Base-by-base conservation (phyloP, 192 early-diverging fungal species). In the Irineochytrium annulatum region DNA sequence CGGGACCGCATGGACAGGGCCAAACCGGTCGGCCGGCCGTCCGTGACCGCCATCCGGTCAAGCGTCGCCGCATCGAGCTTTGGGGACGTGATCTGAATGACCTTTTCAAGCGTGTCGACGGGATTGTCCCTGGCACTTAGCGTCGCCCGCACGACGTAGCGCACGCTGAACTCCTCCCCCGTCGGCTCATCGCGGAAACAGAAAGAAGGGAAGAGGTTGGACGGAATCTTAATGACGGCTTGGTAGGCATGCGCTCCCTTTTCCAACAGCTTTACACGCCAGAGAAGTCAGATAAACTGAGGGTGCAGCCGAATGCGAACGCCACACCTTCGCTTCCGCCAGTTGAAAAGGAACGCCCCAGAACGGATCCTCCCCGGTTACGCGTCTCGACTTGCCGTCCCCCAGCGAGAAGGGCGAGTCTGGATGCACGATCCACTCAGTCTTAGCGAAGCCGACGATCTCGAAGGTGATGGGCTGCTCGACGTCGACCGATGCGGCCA, bases 161-260 rank as follows among this genome's bases (percentile, higher is more conserved):
- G 46, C 6, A 49, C 22, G 46, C 26, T 8, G 46, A 49, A 49
- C 6, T 20, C 11, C 26, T 49, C 46, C 6, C 13, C 46, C 24
- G 46, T 49, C 26, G 46, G 46, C n/a, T n/a, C n/a, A n/a, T n/a
- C n/a, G n/a, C n/a, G n/a, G n/a, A n/a, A n/a, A n/a, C n/a, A n/a
- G n/a, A n/a, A n/a, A n/a, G n/a, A n/a, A n/a, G n/a, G n/a, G 46
- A 49, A 49, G 24, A 49, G 46, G 24, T 24, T 24, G 8, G 46
- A 24, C 17, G 13, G 17, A 24, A 49, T 14, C 46, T 49, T 49
- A 24, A 49, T 49, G 22, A 24, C 13, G 11, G 46, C 46, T 24
- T 22, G 13, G 46, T 49, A 49, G 11, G 46, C 46, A 49, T 49
- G 46, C 46, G 13, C 46, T 8, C 46, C 46, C 46, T 49, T 49